A percentile compares a stretch with the other conserved stretches of the same genome.
Evolutionary conservation across 345 rosid genomes (phyloP).

Genomic region (Excoecaria agallocha): DNA sequence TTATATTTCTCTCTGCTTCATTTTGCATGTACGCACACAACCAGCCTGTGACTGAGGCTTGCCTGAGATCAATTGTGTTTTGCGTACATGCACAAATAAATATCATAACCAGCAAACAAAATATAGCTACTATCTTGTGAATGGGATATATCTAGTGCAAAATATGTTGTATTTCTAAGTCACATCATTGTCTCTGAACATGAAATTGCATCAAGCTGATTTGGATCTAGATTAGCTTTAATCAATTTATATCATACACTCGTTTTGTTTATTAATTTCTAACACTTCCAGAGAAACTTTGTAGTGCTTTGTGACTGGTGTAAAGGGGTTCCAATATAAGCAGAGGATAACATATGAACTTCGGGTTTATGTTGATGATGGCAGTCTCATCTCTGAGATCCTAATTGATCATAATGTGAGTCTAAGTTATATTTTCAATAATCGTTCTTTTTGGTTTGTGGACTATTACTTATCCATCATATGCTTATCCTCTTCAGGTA

Average conservation of each 20-base stretch:
- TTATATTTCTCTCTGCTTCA: constrained; percentile 4
- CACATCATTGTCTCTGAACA: neutral
- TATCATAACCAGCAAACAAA: neutral
- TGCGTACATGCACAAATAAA: neutral
- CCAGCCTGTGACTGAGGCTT: neutral
- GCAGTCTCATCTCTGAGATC: constrained; percentile 89
- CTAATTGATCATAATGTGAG: constrained; percentile 74
- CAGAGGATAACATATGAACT: constrained; percentile 64
- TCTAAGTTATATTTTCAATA: constrained; percentile 19
- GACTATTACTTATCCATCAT: constrained; percentile 14
- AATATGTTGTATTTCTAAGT: neutral
- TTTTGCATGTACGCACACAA: neutral
- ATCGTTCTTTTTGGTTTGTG: constrained; percentile 5
- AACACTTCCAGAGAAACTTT: constrained; percentile 11
- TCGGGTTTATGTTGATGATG: constrained; percentile 75
- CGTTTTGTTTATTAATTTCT: neutral
- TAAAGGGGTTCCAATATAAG: constrained; percentile 71
- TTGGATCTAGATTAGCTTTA: neutral
- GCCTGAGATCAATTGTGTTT: neutral
- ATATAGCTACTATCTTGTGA: neutral
- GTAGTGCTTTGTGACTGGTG: constrained; percentile 92
- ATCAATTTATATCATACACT: no score
- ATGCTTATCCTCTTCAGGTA: constrained; percentile 44
- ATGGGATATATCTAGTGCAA: neutral
- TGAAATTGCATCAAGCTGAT: neutral